phyloP scores from a whole-genome alignment of 805 yeast genomes.

The Nakazawaea populi region DNA sequence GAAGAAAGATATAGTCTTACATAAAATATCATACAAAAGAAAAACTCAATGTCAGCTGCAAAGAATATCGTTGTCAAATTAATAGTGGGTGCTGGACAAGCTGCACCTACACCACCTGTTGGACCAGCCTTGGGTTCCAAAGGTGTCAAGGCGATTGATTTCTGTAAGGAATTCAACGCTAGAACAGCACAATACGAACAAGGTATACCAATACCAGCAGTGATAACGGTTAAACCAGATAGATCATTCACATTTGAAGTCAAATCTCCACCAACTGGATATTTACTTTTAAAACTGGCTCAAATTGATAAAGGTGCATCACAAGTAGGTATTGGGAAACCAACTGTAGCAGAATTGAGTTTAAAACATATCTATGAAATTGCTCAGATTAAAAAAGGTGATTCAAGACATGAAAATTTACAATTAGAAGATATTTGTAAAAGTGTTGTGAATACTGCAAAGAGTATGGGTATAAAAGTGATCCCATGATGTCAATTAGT shows the following conservation, averaged over 20 bases:
- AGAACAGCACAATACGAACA: constrained; percentile 83
- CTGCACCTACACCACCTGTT: constrained; percentile 98
- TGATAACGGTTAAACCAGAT: constrained; percentile 86
- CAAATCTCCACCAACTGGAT: constrained; percentile 90
- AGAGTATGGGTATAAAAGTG: constrained; percentile 79
- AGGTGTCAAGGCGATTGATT: constrained; percentile 97
- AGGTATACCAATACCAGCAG: constrained; percentile 86
- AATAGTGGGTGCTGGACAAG: constrained; percentile 95
- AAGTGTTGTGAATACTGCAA: constrained; percentile 83
- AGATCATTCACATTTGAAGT: constrained; percentile 80
- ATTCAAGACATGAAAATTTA: constrained; percentile 65
- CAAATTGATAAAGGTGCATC: constrained; percentile 76
- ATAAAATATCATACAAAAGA: no score
- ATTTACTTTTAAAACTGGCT: constrained; percentile 77
- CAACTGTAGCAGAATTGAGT: constrained; percentile 36
- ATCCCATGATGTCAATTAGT: constrained; percentile 38
- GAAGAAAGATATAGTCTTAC: no score
- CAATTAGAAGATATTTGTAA: constrained; percentile 76
- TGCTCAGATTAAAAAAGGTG: constrained; percentile 88
- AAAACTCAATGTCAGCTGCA: constrained; percentile 16
- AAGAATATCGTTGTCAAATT: constrained; percentile 76
- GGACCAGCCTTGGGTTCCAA: constrained; percentile 98
- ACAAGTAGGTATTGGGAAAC: constrained; percentile 60
- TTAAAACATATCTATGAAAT: constrained; percentile 91
- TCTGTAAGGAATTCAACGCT: constrained; percentile 97